phyloP scores from a whole-genome alignment of 768 basidiomycete species.

The Mycena latifolia region DNA sequence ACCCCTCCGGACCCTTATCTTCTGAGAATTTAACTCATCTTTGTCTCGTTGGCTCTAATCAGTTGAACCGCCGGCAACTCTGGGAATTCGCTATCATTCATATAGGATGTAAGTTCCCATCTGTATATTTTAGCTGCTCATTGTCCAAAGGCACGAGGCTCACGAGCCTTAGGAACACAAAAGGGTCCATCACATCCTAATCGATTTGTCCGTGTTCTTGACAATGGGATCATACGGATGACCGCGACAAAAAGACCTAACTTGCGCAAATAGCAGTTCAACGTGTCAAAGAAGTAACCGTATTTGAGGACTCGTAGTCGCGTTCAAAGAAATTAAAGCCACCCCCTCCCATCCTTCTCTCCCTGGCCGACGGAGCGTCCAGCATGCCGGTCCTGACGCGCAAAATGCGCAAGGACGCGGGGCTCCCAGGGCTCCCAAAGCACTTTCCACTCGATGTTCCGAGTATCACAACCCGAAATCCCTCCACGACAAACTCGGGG shows the following conservation, averaged over 20 bases:
- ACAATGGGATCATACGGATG: conserved; percentile 24
- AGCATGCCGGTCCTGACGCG: conserved; percentile 30
- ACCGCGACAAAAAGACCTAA: conserved; percentile 29
- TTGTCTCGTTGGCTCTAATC: too few relatives aligned
- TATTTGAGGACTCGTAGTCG: conserved; percentile 22
- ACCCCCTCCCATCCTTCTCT: not conserved
- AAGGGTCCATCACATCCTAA: conserved; percentile 33
- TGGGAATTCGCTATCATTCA: too few relatives aligned
- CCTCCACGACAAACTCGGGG: not conserved
- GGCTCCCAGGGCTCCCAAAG: conserved; percentile 17
- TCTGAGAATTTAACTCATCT: too few relatives aligned
- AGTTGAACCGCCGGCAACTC: too few relatives aligned
- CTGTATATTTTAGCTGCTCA: not conserved
- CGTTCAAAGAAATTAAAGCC: not conserved
- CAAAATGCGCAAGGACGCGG: conserved; percentile 23
- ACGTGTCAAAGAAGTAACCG: conserved; percentile 28
- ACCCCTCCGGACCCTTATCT: too few relatives aligned
- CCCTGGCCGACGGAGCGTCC: too few relatives aligned
- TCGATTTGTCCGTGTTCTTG: conserved; percentile 5
- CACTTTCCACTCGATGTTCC: conserved; percentile 22
- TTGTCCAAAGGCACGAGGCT: conserved; percentile 11
- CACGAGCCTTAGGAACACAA: not conserved
- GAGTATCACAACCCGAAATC: not conserved
- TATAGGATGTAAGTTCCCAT: too few relatives aligned
- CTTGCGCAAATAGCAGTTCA: conserved; percentile 13